Conservation (phyloP, 306 rosid species). For the Vigna radiata region DNA sequence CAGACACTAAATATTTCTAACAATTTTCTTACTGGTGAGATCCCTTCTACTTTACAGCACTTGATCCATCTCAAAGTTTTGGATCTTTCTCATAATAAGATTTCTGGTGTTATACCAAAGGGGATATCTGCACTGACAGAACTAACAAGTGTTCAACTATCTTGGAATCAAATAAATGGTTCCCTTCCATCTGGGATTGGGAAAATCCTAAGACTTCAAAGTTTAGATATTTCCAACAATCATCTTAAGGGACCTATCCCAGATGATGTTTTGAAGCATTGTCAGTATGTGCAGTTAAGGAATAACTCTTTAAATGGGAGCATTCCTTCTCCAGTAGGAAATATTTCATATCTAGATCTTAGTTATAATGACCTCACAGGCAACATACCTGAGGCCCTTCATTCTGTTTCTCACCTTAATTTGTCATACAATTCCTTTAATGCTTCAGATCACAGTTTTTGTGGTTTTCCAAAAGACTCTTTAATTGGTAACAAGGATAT, state of each 20-base stretch:
- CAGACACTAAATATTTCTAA: background rate
- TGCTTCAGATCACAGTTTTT: background rate
- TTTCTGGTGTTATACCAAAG: slow-evolving; percentile 6
- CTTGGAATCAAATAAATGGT: slow-evolving; percentile 25
- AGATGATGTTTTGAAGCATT: background rate
- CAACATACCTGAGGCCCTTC: background rate
- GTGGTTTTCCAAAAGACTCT: background rate
- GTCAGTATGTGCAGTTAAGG: background rate
- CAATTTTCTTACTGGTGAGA: slow-evolving; percentile 27
- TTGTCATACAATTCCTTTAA: slow-evolving; percentile 32
- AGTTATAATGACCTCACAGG: slow-evolving; percentile 33
- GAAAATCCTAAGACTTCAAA: background rate
- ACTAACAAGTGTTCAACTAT: background rate
- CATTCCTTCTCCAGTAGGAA: slow-evolving; percentile 31
- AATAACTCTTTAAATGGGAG: slow-evolving; percentile 26
- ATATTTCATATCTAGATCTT: slow-evolving; percentile 11
- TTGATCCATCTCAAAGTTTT: slow-evolving; percentile 17
- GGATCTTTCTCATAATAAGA: background rate
- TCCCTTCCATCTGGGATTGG: slow-evolving; percentile 7
- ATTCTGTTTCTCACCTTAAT: background rate
- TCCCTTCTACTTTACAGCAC: slow-evolving; percentile 5
- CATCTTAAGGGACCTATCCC: slow-evolving; percentile 34
- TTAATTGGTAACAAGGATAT: slow-evolving; percentile 10
- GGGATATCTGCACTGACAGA: background rate
- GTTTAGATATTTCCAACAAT: slow-evolving; percentile 37